These are phyloP conservation scores for Solanum hybrid DNA, from an alignment of 305 asterid species.

Conservation along the genomic window DNA sequence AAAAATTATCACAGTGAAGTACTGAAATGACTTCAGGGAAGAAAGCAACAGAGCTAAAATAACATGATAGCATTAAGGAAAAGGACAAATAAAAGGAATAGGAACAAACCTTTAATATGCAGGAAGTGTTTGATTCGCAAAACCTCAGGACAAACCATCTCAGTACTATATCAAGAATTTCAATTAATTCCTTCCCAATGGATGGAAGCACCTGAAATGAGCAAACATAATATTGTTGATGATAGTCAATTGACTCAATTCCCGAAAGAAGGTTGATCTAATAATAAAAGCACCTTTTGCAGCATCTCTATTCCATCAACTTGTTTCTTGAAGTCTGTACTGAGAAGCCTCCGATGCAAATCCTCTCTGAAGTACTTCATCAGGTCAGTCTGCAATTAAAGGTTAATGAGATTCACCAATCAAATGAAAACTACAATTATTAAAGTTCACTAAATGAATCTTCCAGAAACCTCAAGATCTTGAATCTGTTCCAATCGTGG, in stretches of 20 bases:
- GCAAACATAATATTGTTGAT: conserved; percentile 15
- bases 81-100: neutral
- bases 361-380: conserved; percentile 93
- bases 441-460: neutral
- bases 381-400: conserved; percentile 57
- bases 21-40: neutral
- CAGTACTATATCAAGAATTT: conserved; percentile 82
- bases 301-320: conserved; percentile 99
- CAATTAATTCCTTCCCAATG: conserved; percentile 63
- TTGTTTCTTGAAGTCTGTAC: conserved; percentile 93
- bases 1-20: conserved; percentile 9
- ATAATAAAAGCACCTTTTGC: conserved; percentile 60
- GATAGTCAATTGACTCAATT: conserved; percentile 3
- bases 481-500: conserved; percentile 91
- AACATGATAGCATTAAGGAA: neutral
- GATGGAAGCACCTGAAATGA: conserved; percentile 77
- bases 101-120: conserved; percentile 68
- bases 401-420: neutral
- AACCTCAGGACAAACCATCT: conserved; percentile 92
- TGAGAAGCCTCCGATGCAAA: conserved; percentile 76
- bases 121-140: conserved; percentile 91
- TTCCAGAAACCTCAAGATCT: conserved; percentile 81
- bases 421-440: neutral
- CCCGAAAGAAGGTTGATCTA: neutral
- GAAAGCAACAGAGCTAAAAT: neutral